Evolutionary conservation across 148 eudicot species (phyloP), one percentile per base, ranked within the genome.

Genomic region (Silene uniflora): DNA sequence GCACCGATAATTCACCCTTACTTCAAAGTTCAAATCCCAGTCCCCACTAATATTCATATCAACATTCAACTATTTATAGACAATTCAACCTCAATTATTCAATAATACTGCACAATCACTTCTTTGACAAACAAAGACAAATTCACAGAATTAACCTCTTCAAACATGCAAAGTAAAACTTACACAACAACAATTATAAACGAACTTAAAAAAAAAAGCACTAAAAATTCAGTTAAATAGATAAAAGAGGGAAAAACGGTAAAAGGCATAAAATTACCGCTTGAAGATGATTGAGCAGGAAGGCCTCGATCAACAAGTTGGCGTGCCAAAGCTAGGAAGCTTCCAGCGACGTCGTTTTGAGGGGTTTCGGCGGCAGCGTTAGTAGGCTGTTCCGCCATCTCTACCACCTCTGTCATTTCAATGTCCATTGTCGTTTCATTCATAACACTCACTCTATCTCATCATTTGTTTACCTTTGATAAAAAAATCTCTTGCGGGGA

Each of bases 271-370:
- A 29, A 76, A 5, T 77, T 88, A 93, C 97, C 84, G 93, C 94
- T 83, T 91, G 92, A 29, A 93, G 97, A 63, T n/a, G 98, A 90
- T 66, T 93, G 85, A 23, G 94, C 81, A 79, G 98, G 94, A n/a
- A 84, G 83, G 54, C 89, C 94, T 76, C 88, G 97, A 82, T 91
- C 85, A 67, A 91, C 75, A 56, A n/a, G n/a, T n/a, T n/a, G n/a
- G n/a, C n/a, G n/a, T n/a, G n/a, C n/a, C n/a, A n/a, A n/a, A n/a
- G n/a, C 32, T 27, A 93, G 87, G 44, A 87, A 72, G 16, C 52
- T 81, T 71, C 81, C 81, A 32, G 80, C 81, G 42, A 16, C 81
- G 61, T 84, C 90, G 62, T 68, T 56, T 69, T 69, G 85, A 18
- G 81, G 54, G 73, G 79, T 29, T 29, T 29, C 47, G 39, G 81